These are phyloP conservation scores for Fusarium tuaranense DNA, from an alignment of 2,329 filamentous ascomycete genomes.

Conservation along the genomic window DNA sequence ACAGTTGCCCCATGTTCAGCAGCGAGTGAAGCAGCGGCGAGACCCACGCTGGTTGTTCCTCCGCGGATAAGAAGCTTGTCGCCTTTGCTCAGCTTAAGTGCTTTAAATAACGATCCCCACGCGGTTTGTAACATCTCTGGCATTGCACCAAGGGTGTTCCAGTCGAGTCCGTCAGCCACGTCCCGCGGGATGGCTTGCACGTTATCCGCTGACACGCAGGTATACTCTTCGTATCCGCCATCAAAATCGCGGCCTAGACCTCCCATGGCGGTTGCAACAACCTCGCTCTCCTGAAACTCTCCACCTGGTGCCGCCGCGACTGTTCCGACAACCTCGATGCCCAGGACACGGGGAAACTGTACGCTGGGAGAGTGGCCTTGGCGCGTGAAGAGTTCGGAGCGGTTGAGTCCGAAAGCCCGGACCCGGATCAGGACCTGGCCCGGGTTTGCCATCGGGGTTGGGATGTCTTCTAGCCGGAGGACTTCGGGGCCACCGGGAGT, in stretches of 20 bases:
- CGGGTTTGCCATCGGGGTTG: neutral
- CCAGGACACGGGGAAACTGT: neutral
- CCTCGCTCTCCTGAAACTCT: neutral
- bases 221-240: neutral
- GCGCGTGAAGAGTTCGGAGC: constrained; percentile 9
- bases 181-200: neutral
- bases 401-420: constrained; percentile 5
- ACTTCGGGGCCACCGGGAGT: neutral
- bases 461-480: neutral
- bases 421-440: constrained; percentile 2
- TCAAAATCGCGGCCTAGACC: neutral
- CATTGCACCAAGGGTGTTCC: neutral
- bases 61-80: neutral
- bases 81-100: neutral
- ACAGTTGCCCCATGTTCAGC: neutral
- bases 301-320: neutral
- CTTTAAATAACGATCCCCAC: neutral
- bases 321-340: neutral
- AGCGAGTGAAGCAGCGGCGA: neutral
- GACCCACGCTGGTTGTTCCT: neutral
- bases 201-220: neutral
- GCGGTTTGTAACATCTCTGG: neutral
- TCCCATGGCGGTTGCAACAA: neutral
- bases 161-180: neutral
- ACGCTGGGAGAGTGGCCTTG: constrained; percentile 1